Evolutionary conservation across 108 stramenopile genomes (phyloP), one percentile per base, ranked within the genome.

Genomic region (Conticribra guillardii): DNA sequence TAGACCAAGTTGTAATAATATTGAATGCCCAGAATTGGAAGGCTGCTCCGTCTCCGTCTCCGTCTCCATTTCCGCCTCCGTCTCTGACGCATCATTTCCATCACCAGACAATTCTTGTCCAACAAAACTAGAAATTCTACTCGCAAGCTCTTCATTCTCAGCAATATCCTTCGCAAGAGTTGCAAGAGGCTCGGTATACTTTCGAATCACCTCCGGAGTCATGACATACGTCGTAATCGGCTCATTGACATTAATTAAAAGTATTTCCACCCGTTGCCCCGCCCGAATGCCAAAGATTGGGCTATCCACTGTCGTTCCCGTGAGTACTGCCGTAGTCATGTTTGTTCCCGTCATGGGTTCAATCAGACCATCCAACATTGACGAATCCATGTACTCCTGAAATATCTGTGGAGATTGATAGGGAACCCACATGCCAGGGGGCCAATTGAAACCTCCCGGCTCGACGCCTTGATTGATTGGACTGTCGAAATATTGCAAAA

Each of bases 381-480:
- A 16, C 5, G 26, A n/a, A 23, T 64, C 54, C 54, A 78, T 31
- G 41, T 47, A 47, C 50, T 78, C 76, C 15, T 54, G 11, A 57
- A 78, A 78, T 29, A 78, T 69, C 55, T 78, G 76, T 0, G 61
- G 69, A 16, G 67, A 69, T 15, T 29, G 66, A 16, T 41, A 60
- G 22, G 69, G 69, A 24, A 29, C 44, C 19, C 37, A 58, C 53
- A 19, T 34, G 2, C 54, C 67, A 4, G 72, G 60, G 9, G 26
- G 22, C 79, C 79, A 80, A 3, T 62, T 29, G 45, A 69, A 80
- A 16, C 28, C 72, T 41, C 79, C 79, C 4, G 79, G 69, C 22
- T 19, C 22, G 21, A 80, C 53, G 14, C 46, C 58, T 48, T 80
- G 18, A 48, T 80, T 80, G 59, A 69, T 46, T 14, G 29, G 21